phyloP scores from a whole-genome alignment of 2,329 filamentous ascomycete genomes.

The Ophiostoma australiae region DNA sequence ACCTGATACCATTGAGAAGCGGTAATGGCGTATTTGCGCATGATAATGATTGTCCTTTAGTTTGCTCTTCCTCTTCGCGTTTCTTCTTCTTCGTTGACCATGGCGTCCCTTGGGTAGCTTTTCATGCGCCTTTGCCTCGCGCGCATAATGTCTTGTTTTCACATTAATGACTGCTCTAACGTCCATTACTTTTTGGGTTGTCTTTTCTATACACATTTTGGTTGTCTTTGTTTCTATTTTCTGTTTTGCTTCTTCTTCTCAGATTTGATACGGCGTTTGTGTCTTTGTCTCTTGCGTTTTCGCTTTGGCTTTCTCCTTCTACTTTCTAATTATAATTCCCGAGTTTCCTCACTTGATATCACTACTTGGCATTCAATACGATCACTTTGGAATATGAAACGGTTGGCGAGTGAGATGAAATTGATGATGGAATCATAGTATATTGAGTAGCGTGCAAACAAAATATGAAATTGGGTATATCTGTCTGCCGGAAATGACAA shows the following conservation, averaged over 20 bases:
- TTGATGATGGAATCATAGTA: too few species aligned
- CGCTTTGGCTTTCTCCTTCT: neutral
- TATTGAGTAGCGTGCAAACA: neutral
- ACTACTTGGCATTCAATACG: neutral
- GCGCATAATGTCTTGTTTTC: neutral
- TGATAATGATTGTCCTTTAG: neutral
- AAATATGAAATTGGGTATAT: constrained; percentile 1
- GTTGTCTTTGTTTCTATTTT: neutral
- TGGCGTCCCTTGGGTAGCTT: constrained; percentile 10
- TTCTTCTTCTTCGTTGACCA: neutral
- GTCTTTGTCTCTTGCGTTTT: neutral
- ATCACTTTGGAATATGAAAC: neutral
- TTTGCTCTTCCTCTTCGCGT: neutral
- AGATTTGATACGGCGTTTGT: neutral
- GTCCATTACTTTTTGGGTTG: constrained; percentile 2
- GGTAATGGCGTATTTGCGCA: constrained; percentile 28
- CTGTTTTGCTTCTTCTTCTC: neutral
- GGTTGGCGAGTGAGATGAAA: neutral
- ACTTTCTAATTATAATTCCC: neutral
- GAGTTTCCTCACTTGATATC: constrained; percentile 9
- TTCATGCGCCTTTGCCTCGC: neutral
- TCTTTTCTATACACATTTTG: constrained; percentile 1
- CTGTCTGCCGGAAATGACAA: neutral
- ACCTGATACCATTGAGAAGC: constrained; percentile 49
- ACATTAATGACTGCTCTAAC: constrained; percentile 7